phyloP scores from a whole-genome alignment of 805 yeast species.

The Pichia californica region DNA sequence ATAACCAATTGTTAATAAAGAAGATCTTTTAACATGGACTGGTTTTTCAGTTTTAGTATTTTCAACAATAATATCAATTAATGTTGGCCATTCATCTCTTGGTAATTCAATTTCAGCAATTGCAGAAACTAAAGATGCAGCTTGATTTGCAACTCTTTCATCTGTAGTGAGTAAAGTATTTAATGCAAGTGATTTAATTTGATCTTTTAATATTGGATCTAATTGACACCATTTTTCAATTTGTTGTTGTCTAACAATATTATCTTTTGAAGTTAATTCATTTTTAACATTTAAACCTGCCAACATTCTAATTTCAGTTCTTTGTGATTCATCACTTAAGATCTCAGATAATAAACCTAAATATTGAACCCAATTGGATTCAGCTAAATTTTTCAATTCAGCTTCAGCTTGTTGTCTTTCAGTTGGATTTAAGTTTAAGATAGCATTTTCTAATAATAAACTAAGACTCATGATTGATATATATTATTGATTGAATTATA shows the following conservation, averaged over 20 bases:
- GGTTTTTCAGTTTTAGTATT: constrained; percentile 78
- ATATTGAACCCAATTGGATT: constrained; percentile 70
- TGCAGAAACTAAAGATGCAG: constrained; percentile 93
- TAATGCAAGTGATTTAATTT: constrained; percentile 62
- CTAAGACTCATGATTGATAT: constrained; percentile 50
- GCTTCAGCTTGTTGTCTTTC: constrained; percentile 74
- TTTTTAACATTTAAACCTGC: constrained; percentile 87
- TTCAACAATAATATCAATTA: constrained; percentile 76
- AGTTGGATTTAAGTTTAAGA: constrained; percentile 58
- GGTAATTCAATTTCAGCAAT: constrained; percentile 96
- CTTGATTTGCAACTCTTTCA: constrained; percentile 76
- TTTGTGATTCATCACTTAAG: constrained; percentile 56
- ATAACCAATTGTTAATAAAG: constrained; percentile 85
- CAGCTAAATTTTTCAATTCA: constrained; percentile 63
- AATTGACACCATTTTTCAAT: constrained; percentile 70
- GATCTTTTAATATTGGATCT: constrained; percentile 46
- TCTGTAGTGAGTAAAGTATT: constrained; percentile 57
- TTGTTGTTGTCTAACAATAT: constrained; percentile 47
- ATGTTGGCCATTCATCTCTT: constrained; percentile 77
- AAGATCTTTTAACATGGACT: constrained; percentile 75
- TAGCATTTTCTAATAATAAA: constrained; percentile 70
- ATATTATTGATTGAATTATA: not conserved
- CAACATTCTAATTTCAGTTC: constrained; percentile 80
- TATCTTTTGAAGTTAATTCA: constrained; percentile 78
- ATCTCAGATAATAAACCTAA: constrained; percentile 64